Base-by-base conservation (phyloP, 192 early-diverging fungal genomes). In the Podila clonocystis region DNA sequence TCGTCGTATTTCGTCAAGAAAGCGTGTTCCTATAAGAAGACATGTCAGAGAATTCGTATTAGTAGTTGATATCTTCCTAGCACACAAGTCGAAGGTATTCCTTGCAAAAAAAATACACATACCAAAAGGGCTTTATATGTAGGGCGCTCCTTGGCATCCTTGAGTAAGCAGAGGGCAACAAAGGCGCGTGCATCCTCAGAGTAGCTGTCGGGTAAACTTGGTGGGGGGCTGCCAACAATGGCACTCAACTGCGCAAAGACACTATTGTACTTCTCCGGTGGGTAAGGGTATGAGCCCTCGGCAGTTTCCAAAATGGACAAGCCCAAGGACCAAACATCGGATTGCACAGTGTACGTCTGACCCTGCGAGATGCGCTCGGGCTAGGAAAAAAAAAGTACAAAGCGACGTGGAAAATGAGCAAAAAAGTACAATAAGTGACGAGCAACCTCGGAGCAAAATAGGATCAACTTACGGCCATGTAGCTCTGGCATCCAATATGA, bases 251-350 rank as follows among this genome's bases (percentile, higher is more conserved):
- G 95, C 7, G 92, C 96, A 89, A 96, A 96, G 63, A 97, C 88
- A 49, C 90, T 92, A 58, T 91, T 89, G 58, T 86, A 91, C 57
- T 87, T 86, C 31, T 87, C 80, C 31, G 76, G 85, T 29, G 91
- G 89, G 78, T 95, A 98, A 6, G 94, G 94, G 71, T 93, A 95
- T 70, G 88, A 86, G 30, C 95, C 95, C 17, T 85, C 88, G 29
- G 91, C 95, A 58, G 92, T 87, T 83, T 98, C 97, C 36, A 98
- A 84, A 70, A 97, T 85, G 13, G 95, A 91, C 22, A 98, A 76
- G 12, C 97, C 97, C 26, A 98, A 87, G 9, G 93, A 94, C 97
- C 97, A 98, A 15, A 98, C 92, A 76, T 98, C 97, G 8, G 96
- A 96, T 38, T 93, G 89, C 4, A 96, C 94, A 0, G 94, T 93